Evolutionary conservation across 257 asterid species (phyloP), one percentile per base, ranked within the genome.

Genomic region (Prunella vulgaris): DNA sequence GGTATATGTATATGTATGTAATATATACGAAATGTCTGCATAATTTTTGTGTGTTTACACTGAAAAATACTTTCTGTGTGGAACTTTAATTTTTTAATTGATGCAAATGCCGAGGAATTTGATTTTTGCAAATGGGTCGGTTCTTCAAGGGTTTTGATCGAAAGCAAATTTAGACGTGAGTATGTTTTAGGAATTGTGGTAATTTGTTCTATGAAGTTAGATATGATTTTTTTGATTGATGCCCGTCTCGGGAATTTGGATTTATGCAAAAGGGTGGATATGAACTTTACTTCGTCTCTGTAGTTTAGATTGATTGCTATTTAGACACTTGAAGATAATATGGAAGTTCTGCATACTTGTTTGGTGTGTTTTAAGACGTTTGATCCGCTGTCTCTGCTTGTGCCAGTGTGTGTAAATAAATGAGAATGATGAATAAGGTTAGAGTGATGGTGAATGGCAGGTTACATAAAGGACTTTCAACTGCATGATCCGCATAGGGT

Each of bases 381-480:
- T 25, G 62, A 65, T 42, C 57, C 35, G 25, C 27, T 37, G 12
- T 73, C 42, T 30, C 4, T n/a, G n/a, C n/a, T n/a, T n/a, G n/a
- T n/a, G n/a, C 1, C 28, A n/a, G 27, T 13, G 37, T 42, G 48
- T 53, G 14, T 20, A 52, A 10, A 21, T 70, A 49, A 69, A 70
- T 46, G 33, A 52, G 58, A 58, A 51, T 28, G 73, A 67, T 58
- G 77, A 70, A 49, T 77, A 53, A 40, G 49, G 17, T 28, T 59
- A 20, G 69, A 38, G 21, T 78, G 44, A 49, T 68, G 70, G 53
- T 69, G 79, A 22, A 63, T 83, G 70, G 40, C 88, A 91, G 99
- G 99, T 37, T 94, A 91, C 66, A 81, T 94, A 70, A 94, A 91
- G 74, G 93, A 91, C 74, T 91, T 91, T 64, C 76, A 91, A 74